A percentile compares a stretch with the other conserved stretches of the same genome.
Evolutionary conservation across 2,329 filamentous ascomycete genomes (phyloP).

Genomic region (Cytospora leucostoma): DNA sequence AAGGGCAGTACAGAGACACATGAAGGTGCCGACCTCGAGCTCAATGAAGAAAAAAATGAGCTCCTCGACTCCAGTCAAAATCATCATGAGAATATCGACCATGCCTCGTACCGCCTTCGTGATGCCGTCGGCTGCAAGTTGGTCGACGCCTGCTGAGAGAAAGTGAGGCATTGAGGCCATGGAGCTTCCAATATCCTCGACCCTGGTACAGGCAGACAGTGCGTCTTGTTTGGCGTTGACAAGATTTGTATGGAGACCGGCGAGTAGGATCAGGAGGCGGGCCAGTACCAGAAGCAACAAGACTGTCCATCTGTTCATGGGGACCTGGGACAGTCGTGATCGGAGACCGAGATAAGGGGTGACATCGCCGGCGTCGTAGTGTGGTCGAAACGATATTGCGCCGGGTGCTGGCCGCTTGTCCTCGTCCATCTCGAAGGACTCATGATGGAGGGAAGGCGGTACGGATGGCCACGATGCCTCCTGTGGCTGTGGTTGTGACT

Average conservation of each 20-base stretch:
- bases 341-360: conserved; percentile 92
- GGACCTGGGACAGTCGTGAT: conserved; percentile 89
- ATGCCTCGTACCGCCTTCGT: conserved; percentile 79
- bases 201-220: conserved; percentile 83
- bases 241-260: conserved; percentile 72
- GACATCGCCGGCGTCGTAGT: conserved; percentile 52
- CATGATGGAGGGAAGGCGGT: conserved; percentile 4
- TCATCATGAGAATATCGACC: conserved; percentile 75
- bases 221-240: conserved; percentile 77
- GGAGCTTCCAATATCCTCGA: conserved; percentile 88
- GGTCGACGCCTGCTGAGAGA: conserved; percentile 84
- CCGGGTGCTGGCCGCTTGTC: conserved; percentile 42
- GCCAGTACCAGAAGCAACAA: conserved; percentile 83
- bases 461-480: conserved; percentile 8
- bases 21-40: conserved; percentile 85
- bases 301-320: conserved; percentile 97
- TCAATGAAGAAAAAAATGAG: conserved; percentile 92
- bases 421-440: conserved; percentile 38
- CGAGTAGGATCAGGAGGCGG: conserved; percentile 75
- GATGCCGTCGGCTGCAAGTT: conserved; percentile 76
- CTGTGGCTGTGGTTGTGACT: background rate
- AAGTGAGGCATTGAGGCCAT: conserved; percentile 99
- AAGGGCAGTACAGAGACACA: conserved; percentile 84
- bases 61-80: conserved; percentile 80
- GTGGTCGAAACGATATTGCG: conserved; percentile 54